Conservation (phyloP, 1,284 basidiomycete genomes). For the Sanghuangporus sanghuang region DNA sequence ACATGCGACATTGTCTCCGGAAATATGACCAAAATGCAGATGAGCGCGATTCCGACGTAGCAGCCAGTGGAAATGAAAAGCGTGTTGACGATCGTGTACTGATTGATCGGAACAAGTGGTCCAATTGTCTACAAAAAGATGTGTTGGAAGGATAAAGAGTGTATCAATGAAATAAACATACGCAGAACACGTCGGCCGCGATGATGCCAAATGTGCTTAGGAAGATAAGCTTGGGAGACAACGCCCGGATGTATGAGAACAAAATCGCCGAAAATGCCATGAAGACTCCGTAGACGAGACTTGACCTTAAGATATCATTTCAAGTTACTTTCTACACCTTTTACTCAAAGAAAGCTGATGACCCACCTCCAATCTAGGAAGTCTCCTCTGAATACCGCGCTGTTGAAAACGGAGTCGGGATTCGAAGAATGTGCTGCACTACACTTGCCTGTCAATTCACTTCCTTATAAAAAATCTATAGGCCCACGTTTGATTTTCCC, state of each 20-base stretch:
- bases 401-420: conserved; percentile 41
- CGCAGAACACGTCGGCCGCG: conserved; percentile 57
- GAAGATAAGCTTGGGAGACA: conserved; percentile 54
- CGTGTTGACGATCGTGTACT: conserved; percentile 57
- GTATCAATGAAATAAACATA: conserved; percentile 25
- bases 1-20: conserved; percentile 65
- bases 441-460: conserved; percentile 1
- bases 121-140: conserved; percentile 34
- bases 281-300: conserved; percentile 65
- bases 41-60: conserved; percentile 57
- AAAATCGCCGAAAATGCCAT: conserved; percentile 59
- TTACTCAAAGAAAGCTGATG: conserved; percentile 2
- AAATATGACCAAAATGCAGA: conserved; percentile 58
- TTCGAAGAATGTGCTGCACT: conserved; percentile 44
- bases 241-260: conserved; percentile 56
- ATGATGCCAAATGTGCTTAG: conserved; percentile 54
- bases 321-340: background rate
- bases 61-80: conserved; percentile 55
- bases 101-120: conserved; percentile 56
- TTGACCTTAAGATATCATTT: conserved; percentile 29
- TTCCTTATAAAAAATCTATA: background rate
- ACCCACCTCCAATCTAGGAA: conserved; percentile 60
- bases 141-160: background rate
- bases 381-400: conserved; percentile 53
- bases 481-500: conserved; percentile 39